phyloP scores from a whole-genome alignment of 2,329 filamentous ascomycete species.

The Lasiodiplodia citricola region DNA sequence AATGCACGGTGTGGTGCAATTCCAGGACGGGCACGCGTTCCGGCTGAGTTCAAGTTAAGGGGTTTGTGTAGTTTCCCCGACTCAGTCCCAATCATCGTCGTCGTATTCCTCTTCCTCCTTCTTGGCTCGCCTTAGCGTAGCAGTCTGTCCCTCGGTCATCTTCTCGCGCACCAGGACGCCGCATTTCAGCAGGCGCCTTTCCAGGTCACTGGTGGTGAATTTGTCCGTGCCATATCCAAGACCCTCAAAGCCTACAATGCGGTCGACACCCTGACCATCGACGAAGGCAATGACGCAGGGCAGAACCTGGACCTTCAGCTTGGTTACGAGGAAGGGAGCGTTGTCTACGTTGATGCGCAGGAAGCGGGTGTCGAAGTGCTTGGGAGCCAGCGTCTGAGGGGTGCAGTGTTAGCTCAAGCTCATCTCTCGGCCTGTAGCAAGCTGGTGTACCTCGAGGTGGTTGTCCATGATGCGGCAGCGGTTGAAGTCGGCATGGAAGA shows the following conservation, averaged over 20 bases:
- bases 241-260: slow-evolving; percentile 65
- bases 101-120: slow-evolving; percentile 49
- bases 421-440: not conserved
- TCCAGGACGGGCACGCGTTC: not conserved
- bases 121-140: slow-evolving; percentile 38
- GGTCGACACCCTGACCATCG: slow-evolving; percentile 60
- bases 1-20: not conserved
- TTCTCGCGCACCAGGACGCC: slow-evolving; percentile 60
- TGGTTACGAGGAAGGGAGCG: slow-evolving; percentile 63
- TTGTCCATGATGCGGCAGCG: slow-evolving; percentile 67
- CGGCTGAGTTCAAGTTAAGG: not conserved
- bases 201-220: slow-evolving; percentile 61
- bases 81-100: slow-evolving; percentile 60
- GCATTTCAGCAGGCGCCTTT: slow-evolving; percentile 56
- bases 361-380: slow-evolving; percentile 65
- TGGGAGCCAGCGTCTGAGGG: slow-evolving; percentile 54
- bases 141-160: slow-evolving; percentile 52
- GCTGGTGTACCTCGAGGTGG: slow-evolving; percentile 53
- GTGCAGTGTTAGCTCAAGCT: slow-evolving; percentile 19
- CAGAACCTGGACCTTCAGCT: slow-evolving; percentile 62
- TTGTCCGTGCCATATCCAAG: slow-evolving; percentile 59
- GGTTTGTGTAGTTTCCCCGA: not conserved
- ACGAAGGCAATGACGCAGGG: slow-evolving; percentile 65
- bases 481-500: slow-evolving; percentile 68
- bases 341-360: slow-evolving; percentile 65